Base-by-base conservation (phyloP, 1,284 basidiomycete species). In the Apiotrichum gracile region DNA sequence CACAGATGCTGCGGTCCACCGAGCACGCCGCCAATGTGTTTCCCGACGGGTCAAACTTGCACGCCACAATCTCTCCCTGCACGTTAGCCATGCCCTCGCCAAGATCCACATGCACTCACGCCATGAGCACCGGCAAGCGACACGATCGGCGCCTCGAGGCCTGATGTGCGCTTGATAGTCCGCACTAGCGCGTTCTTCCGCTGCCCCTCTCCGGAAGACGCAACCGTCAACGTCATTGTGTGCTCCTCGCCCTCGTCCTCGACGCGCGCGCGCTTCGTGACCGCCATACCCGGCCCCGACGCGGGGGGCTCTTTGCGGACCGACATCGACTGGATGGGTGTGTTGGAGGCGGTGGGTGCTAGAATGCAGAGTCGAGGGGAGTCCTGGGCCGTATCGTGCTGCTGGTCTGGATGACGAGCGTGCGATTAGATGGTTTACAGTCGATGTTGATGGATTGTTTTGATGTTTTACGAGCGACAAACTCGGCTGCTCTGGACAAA, bases 21-120 rank as follows among this genome's bases (percentile, higher is more conserved):
- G 74, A 75, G 51, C 65, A 69, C 12, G 75, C 75, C 19, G 74
- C 75, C 29, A 76, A 62, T 38, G 66, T 72, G 47, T 72, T 58
- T 27, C 75, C 75, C 34, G 71, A 70, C n/a, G 72, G 72, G 52
- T 75, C 72, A 54, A 76, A 76, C 54, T 70, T 68, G 56, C 72
- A 75, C 21, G 70, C 68, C 8, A 71, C 70, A 51, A 76, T 74
- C 61, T 76, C 75, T 10, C 67, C 72, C 75, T 75, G 51, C 2
- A 10, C 14, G 16, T 51, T 17, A 47, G 27, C 39, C 13, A 21
- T n/a, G 13, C 19, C 21, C 22, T 24, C 9, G 10, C 13, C n/a
- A n/a, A n/a, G n/a, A 16, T 21, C 14, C 21, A 16, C 17, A 24
- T 19, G 8, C 14, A 68, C 73, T 64, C 49, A 75, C 71, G n/a